These are phyloP conservation scores for Miscanthus sacchariflorus DNA, from an alignment of 202 grass and related monocot genomes.

Conservation along the genomic window DNA sequence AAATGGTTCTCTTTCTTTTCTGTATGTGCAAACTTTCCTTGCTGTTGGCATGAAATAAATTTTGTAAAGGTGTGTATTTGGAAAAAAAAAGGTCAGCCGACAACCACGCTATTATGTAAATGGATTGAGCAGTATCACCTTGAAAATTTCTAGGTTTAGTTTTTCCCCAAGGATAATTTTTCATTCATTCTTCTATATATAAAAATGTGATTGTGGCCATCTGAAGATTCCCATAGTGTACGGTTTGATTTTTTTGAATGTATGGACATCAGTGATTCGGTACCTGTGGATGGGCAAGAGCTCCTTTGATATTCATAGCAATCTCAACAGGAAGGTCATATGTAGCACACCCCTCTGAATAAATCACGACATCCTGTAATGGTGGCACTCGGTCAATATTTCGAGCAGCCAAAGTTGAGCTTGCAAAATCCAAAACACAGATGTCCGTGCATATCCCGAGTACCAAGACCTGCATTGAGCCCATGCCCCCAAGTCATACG, in stretches of 20 bases:
- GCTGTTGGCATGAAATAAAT: not conserved
- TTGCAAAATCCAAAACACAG: slow-evolving; percentile 87
- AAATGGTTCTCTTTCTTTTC: not conserved
- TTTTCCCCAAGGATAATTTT: not conserved
- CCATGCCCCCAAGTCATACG: slow-evolving; percentile 27
- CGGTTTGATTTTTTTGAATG: not conserved
- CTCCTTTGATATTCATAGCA: slow-evolving; percentile 69
- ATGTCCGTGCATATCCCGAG: slow-evolving; percentile 86
- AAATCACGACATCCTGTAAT: slow-evolving; percentile 83
- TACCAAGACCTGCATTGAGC: slow-evolving; percentile 74
- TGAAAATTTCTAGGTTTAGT: not conserved
- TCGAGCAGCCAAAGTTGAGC: slow-evolving; percentile 75
- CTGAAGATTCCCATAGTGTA: not conserved
- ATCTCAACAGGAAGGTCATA: slow-evolving; percentile 75
- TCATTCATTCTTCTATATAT: not conserved
- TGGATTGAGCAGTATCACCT: not conserved
- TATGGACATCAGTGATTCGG: not conserved
- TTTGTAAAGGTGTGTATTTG: not conserved
- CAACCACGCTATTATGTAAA: not conserved
- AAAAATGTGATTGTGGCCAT: not conserved
- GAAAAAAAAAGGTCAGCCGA: not conserved
- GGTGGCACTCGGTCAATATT: slow-evolving; percentile 78
- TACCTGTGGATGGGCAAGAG: slow-evolving; percentile 90
- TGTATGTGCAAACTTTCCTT: not conserved
- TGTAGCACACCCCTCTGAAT: slow-evolving; percentile 93